These are phyloP conservation scores for Dioscorea zingiberensis DNA, from an alignment of 106 monocot genomes.

Conservation along the genomic window DNA sequence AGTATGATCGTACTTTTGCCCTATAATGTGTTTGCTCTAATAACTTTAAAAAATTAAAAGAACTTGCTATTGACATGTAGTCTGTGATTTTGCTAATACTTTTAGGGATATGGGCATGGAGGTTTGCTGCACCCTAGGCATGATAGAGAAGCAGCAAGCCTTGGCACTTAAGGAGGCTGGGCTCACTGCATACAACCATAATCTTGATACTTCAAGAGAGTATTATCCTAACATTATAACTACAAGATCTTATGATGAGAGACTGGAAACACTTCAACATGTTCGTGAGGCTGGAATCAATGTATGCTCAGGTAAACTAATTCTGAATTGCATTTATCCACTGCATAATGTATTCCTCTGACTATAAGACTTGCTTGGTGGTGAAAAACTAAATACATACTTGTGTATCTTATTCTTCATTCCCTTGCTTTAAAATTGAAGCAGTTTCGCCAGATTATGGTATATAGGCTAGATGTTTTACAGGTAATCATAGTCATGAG, in stretches of 20 bases:
- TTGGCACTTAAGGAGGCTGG: conserved; percentile 87
- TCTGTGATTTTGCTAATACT: not conserved
- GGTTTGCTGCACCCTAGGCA: conserved; percentile 97
- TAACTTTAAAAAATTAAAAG: no score
- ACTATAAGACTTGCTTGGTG: no score
- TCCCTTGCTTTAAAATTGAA: no score
- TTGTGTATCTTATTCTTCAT: no score
- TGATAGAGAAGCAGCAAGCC: conserved; percentile 98
- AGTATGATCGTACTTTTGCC: no score
- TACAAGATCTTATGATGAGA: conserved; percentile 94
- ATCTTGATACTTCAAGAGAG: conserved; percentile 97
- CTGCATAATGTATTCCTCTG: not conserved
- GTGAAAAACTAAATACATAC: no score
- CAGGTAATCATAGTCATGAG: no score
- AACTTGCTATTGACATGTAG: no score
- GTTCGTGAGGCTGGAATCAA: conserved; percentile 92
- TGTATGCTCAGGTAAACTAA: conserved; percentile 78
- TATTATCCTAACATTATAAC: conserved; percentile 96
- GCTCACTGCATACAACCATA: conserved; percentile 99
- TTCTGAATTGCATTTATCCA: not conserved
- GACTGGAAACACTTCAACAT: conserved; percentile 77
- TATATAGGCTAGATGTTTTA: no score
- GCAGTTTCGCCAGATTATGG: no score
- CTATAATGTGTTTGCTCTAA: no score
- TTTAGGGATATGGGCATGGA: conserved; percentile 96